Base-by-base conservation (phyloP, 2,329 filamentous ascomycete genomes). In the Acephala macrosclerotiorum region DNA sequence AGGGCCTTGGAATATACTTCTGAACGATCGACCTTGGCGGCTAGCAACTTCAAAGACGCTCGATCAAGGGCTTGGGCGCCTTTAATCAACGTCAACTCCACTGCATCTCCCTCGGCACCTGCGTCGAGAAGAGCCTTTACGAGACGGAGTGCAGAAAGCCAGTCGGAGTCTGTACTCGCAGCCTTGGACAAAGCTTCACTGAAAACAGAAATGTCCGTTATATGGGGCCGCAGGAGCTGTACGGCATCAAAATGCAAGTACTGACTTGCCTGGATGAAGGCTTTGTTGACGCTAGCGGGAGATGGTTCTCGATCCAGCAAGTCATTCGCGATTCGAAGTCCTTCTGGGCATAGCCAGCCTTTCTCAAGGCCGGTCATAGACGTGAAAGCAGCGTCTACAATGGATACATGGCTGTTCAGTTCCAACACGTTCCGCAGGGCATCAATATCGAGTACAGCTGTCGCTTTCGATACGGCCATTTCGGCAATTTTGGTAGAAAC, bases 181-280 rank as follows among this genome's bases (percentile, higher is more conserved):
- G 51, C 51, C 33, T 14, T 7, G 3, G 20, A 18, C 7, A 56
- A 25, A 33, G 51, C 51, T n/a, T 56, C 51, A 6, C 18, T 33
- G 51, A 56, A 56, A n/a, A 56, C 51, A 2, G 51, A 29, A 9
- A 6, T 33, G 2, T 56, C 51, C 11, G 18, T 9, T 4, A 56
- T n/a, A 16, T 56, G 25, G 14, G 51, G 51, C 2, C 25, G 25
- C 16, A 56, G 25, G 14, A 56, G 51, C 51, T 56, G 6, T 6
- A 56, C 51, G n/a, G 51, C 51, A 35, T 56, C 51, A 56, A 56
- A 56, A 35, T 56, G 18, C 25, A 56, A 35, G 26, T 56, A 56
- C 26, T 56, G 51, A 7, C 25, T 56, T n/a, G 51, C 51, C n/a
- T 56, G 51, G 25, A 56, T 35, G 51, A 56, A 56, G 18, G 51